These are phyloP conservation scores for Ustilago loliicola DNA, from an alignment of 1,284 basidiomycete species.

Conservation along the genomic window DNA sequence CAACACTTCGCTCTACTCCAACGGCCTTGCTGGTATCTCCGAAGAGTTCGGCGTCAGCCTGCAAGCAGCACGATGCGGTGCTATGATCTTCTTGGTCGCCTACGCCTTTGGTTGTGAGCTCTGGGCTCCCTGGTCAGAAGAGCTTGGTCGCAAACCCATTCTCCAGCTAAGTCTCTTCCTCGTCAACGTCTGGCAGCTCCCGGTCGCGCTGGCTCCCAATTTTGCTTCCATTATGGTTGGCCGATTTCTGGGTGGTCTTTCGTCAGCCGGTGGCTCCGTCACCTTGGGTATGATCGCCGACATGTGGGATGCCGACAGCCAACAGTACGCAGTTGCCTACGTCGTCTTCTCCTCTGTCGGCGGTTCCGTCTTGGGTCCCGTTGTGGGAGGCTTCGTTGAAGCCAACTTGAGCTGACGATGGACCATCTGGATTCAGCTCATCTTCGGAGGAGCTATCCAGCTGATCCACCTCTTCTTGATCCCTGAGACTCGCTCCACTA, in stretches of 20 bases:
- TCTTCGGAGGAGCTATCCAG: conserved; percentile 71
- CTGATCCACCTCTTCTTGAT: conserved; percentile 71
- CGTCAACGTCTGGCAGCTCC: conserved; percentile 69
- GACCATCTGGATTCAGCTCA: conserved; percentile 72
- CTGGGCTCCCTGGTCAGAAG: conserved; percentile 70
- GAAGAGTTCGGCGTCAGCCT: conserved; percentile 69
- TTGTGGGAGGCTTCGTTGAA: conserved; percentile 62
- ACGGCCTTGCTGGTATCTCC: conserved; percentile 62
- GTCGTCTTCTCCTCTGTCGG: conserved; percentile 70
- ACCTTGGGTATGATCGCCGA: conserved; percentile 71
- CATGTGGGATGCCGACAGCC: conserved; percentile 67
- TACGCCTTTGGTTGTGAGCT: conserved; percentile 71
- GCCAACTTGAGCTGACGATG: conserved; percentile 56
- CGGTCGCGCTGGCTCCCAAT: conserved; percentile 60
- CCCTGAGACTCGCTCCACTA: conserved; percentile 71
- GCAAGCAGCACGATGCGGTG: conserved; percentile 69
- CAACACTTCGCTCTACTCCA: conserved; percentile 70
- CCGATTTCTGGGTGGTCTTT: conserved; percentile 70
- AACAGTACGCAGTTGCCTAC: conserved; percentile 69
- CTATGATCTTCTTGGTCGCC: conserved; percentile 71
- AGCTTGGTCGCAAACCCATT: conserved; percentile 68
- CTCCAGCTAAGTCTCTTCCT: conserved; percentile 67
- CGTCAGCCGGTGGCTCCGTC: conserved; percentile 71
- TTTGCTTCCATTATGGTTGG: conserved; percentile 69
- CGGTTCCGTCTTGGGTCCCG: conserved; percentile 69